Base-by-base conservation (phyloP, 805 yeast genomes). In the Lipomyces yamanashiensis region DNA sequence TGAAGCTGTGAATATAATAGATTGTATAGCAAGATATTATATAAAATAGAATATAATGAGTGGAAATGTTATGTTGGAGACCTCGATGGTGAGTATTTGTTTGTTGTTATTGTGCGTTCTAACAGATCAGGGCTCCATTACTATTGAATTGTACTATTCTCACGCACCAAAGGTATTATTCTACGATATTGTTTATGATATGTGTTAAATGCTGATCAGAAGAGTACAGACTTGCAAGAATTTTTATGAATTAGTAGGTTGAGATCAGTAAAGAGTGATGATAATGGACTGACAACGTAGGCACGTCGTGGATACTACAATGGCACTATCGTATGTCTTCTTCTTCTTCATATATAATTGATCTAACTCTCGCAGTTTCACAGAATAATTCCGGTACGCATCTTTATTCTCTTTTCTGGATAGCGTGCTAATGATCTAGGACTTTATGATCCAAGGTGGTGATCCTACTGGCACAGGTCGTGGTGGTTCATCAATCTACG, bases 401-500 rank as follows among this genome's bases (percentile, higher is more conserved):
- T n/a, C 33, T 13, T 7, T 1, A 9, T 1, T 43, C 21, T 34
- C 10, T 28, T 50, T 21, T 12, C 5, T 12, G 36, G 13, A 10
- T 4, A 17, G 36, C 8, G 21, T 9, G 9, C 7, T 15, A 21
- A n/a, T 19, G 21, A 52, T 39, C 6, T 64, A 70, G 64, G 71
- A 72, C 41, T 75, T 75, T 62, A 74, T 75, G 77, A 69, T 75
- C 54, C 77, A 75, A 61, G 74, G 74, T 7, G 77, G 77, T 9
- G 77, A 74, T 54, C 77, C 77, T 0, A 70, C 75, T 1, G 76
- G 77, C 15, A 73, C 76, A 2, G 77, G 77, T 3, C 58, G 69
- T 2, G 76, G 76, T 12, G 76, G 77, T 49, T 66, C 67, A 28
- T 73, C 68, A n/a, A 62, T 62, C 6, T 68, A 63, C 58, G 70